Base-by-base conservation (phyloP, 495 filamentous ascomycete species). In the Hypoxylon cercidicola region DNA sequence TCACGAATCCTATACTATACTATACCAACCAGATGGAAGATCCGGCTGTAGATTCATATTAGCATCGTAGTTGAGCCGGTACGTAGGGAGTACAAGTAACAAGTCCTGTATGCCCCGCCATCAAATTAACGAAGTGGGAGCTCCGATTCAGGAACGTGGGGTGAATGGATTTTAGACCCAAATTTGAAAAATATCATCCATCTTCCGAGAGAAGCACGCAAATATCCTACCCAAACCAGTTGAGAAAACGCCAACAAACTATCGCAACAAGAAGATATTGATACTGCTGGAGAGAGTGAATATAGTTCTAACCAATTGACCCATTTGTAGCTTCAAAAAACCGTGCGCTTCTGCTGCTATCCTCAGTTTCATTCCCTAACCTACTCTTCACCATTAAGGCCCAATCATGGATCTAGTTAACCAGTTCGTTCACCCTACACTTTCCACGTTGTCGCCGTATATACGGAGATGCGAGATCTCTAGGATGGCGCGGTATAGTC, bases 391-490 rank as follows among this genome's bases (percentile, higher is more conserved):
- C 11, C 11, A 46, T 35, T 20, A 9, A 55, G 35, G n/a, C 53
- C 56, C 56, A 55, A 69, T 18, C 55, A 93, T 93, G 90, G 90
- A 93, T 88, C 83, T 93, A 66, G 90, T 93, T 66, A 92, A 93
- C 79, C 86, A 89, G 90, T 93, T 78, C 83, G 90, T 86, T 74
- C 16, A 12, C 51, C 62, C 56, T 32, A 30, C 12, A 34, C n/a
- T 50, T 46, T 52, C 13, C 44, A 35, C 20, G 3, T 28, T 34
- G 20, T 32, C 35, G 40, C 49, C 34, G 51, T 32, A 21, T 57
- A 61, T 55, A 50, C 60, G 37, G 20, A 44, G 37, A 19, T 39
- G 46, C 34, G n/a, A 35, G 4, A 4, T 60, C 50, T 48, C 34
- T 54, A 50, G 45, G 20, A 45, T n/a, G 15, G 41, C 46, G 50